Base-by-base conservation (phyloP, 306 rosid genomes). In the Sicyos baderoa region DNA sequence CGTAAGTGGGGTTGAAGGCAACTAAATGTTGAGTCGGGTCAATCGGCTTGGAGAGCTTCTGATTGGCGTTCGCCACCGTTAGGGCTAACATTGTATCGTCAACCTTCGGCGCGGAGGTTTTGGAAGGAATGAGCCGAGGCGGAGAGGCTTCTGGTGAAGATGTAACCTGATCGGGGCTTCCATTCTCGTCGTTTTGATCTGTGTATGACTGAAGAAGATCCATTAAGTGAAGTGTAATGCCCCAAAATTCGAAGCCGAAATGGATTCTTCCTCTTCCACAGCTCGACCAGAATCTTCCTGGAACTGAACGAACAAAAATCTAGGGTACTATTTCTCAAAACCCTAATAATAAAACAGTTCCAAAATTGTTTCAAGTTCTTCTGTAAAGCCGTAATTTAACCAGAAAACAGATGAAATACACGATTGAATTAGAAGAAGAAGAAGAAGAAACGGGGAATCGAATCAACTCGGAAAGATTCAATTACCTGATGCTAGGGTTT, bases 41-140 rank as follows among this genome's bases (percentile, higher is more conserved):
- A 10, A 94, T 81, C 49, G 97, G 99, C 0, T 72, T 78, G 2
- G 86, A 70, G 4, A 65, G 75, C 66, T 79, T 70, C 72, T 37
- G 77, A 37, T 80, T 72, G 63, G 75, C 68, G 18, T 79, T 66
- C 21, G 84, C 78, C 8, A 84, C 91, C 9, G 97, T 74, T 2
- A 90, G 90, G 27, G 99, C 87, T 3, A 90, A 88, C 89, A 84
- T 82, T 35, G 97, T 94, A 76, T 94, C 99, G 76, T 94, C 97
- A 2, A 94, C 97, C 37, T 70, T 72, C 0, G 97, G 97, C 3
- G 96, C 95, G 35, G 88, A 83, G 69, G 96, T 88, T 45, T 93
- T 92, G 19, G 80, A 42, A 0, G 84, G 81, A 54, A 94, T 82
- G 68, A 90, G 85, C 7, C 86, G 91, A 9, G 97, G 97, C 1